Percentiles rank a stretch among this genome's conserved stretches.
Evolutionary conservation across 192 early-diverging fungal genomes (phyloP).

Genomic region (Coemansia sp.): DNA sequence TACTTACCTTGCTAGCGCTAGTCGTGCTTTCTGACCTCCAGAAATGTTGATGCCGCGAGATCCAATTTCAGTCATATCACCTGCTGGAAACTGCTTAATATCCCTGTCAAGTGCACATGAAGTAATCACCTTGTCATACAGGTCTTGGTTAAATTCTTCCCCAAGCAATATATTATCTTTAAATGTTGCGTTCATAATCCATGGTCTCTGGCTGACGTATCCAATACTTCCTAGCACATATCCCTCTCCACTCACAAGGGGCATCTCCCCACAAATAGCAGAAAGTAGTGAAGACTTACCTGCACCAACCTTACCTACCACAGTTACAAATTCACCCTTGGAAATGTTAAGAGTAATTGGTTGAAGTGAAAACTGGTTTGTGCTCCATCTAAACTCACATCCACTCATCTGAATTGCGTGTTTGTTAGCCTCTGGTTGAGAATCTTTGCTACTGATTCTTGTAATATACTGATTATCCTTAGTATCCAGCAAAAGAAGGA

Average conservation of each 20-base stretch:
- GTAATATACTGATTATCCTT: neutral
- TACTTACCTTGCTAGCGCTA: constrained; percentile 64
- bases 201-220: constrained; percentile 68
- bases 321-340: constrained; percentile 6
- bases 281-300: constrained; percentile 66
- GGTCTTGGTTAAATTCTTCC: constrained; percentile 65
- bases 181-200: constrained; percentile 95
- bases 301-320: constrained; percentile 7
- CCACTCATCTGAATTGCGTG: neutral
- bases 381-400: constrained; percentile 2
- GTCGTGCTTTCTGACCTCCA: constrained; percentile 88
- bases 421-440: too few relatives aligned
- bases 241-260: constrained; percentile 63
- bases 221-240: constrained; percentile 64
- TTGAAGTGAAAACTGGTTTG: neutral
- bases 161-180: constrained; percentile 95
- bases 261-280: constrained; percentile 5
- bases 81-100: constrained; percentile 77
- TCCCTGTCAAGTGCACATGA: constrained; percentile 89
- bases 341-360: neutral
- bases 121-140: constrained; percentile 72
- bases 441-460: neutral
- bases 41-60: constrained; percentile 88
- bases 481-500: neutral
- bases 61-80: constrained; percentile 91